Percentiles rank a stretch among this genome's conserved stretches.
These are phyloP conservation scores for Pichia nakasei DNA, from an alignment of 805 yeast genomes.

Conservation along the genomic window DNA sequence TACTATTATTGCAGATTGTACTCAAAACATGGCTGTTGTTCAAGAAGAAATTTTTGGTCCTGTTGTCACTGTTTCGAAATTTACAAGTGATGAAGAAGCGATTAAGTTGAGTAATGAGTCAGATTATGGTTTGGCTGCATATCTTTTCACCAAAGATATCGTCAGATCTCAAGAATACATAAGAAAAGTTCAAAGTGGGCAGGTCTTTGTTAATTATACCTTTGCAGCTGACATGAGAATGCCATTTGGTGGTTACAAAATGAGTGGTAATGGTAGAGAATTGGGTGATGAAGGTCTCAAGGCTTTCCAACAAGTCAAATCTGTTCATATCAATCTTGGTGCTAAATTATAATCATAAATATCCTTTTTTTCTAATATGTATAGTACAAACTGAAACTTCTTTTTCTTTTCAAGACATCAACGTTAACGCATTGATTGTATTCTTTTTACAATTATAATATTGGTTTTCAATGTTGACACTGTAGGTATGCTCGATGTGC, in stretches of 20 bases:
- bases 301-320: conserved; percentile 78
- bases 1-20: conserved; percentile 66
- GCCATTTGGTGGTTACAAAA: conserved; percentile 90
- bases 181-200: conserved; percentile 72
- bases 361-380: too few species aligned
- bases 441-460: too few species aligned
- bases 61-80: conserved; percentile 76
- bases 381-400: too few species aligned
- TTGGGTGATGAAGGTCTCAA: conserved; percentile 83
- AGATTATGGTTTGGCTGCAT: conserved; percentile 83
- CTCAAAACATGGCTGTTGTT: conserved; percentile 58
- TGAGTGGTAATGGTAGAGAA: conserved; percentile 91
- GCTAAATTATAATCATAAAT: conserved; percentile 14
- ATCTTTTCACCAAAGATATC: conserved; percentile 72
- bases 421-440: too few species aligned
- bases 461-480: too few species aligned
- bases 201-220: conserved; percentile 86
- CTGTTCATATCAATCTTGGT: conserved; percentile 52
- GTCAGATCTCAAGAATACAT: conserved; percentile 71
- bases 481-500: too few species aligned
- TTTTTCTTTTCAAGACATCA: too few species aligned
- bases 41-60: conserved; percentile 88
- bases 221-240: conserved; percentile 81
- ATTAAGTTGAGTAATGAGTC: conserved; percentile 71
- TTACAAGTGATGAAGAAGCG: conserved; percentile 75